Base-by-base conservation (phyloP, 768 basidiomycete species). In the Rhodosporidiobolus sp. region DNA sequence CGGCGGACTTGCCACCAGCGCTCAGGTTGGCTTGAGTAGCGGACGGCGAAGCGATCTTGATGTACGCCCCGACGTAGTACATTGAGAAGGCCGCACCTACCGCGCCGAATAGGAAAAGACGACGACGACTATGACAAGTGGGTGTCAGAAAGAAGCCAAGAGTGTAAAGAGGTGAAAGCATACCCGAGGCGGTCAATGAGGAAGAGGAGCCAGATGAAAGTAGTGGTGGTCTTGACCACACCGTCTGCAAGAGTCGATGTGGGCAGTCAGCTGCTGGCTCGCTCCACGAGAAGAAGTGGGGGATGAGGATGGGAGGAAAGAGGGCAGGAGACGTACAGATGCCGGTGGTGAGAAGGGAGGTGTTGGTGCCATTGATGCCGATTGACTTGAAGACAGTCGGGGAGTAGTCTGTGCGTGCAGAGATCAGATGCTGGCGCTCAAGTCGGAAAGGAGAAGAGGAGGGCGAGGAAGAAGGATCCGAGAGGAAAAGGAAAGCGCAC, bases 31-130 rank as follows among this genome's bases (percentile, higher is more conserved):
- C 38, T 14, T 43, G 26, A 11, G 55, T 56, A 14, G 55, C 20
- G 9, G 16, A 16, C 9, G 55, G 55, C 10, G 10, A 12, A 4
- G 55, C 26, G 17, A n/a, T n/a, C 55, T 56, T 56, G 55, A 56
- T 56, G 55, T 22, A 20, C 30, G 55, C 55, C 11, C 55, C 46
- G 10, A 48, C 46, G 46, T 48, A 48, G 46, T 10, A 48, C 46
- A 48, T 48, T 4, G 46, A 48, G 46, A 48, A 48, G 10, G 46
- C 46, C 5, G 46, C 46, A 10, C 46, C 46, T 17, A 48, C 81
- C 26, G 91, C 90, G 79, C 92, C 92, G 72, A 87, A 85, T 78
- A 91, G 83, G 66, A 92, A 85, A 62, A 94, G 86, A 54, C 86
- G 85, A 65, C 92, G 88, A 76, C 92, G 90, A 77, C 92, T 43